Base-by-base conservation (phyloP, 768 basidiomycete species). In the Kwoniella mangroviensis region DNA sequence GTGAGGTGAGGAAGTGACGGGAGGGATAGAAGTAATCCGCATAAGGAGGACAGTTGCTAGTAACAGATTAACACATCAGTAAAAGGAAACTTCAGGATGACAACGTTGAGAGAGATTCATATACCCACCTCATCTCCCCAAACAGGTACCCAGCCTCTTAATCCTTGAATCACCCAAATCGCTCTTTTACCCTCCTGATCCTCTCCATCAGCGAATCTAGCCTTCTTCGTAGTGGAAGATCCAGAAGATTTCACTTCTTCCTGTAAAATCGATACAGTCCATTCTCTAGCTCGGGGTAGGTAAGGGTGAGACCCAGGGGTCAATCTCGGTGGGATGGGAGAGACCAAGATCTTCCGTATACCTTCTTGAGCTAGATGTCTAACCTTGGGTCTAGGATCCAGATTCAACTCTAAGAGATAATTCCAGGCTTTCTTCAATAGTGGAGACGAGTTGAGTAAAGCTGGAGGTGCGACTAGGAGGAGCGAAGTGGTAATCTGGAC, bases 321-420 rank as follows among this genome's bases (percentile, higher is more conserved):
- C 5, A 88, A 76, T 45, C 91, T 86, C 0, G 96, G 96, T 4
- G 89, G 86, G 2, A 93, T 92, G 10, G 94, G 93, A 26, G 86
- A 86, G 17, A 87, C 86, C 43, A 99, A 85, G 3, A 94, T 86
- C 74, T 92, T 91, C 75, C 87, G 88, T 41, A 99, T 87, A 21
- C 91, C 88, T 78, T 98, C 95, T 56, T 90, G 90, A 24, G 95
- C 94, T 79, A 90, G 89, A 83, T 88, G 94, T 66, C 97, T 89
- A 63, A 99, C 94, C 85, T 98, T 98, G 21, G 97, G 97, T 61
- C 97, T 86, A 4, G 90, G 87, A 84, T 99, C 97, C 54, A 93
- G 86, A 74, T 89, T 90, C 57, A 97, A 84, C 58, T 92, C 90
- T 52, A 98, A 85, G 63, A 97, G 85, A 45, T 92, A 90, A 54